phyloP scores from a whole-genome alignment of 139 green algal species.

The Pedinophyceae sp. region DNA sequence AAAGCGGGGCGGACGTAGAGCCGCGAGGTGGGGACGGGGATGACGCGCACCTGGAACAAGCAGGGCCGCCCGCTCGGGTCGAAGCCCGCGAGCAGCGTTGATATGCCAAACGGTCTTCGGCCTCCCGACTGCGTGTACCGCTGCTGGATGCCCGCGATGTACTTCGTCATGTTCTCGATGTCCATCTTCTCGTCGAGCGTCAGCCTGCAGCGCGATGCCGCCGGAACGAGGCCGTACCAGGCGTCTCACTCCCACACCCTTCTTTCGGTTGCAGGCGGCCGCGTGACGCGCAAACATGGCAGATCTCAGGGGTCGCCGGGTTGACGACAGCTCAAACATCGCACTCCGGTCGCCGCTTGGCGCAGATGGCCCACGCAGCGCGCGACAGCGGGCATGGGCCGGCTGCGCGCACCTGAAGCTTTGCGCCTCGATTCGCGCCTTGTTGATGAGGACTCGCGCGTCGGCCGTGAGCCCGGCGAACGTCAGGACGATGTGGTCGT shows the following conservation, averaged over 20 bases:
- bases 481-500: conserved; percentile 91
- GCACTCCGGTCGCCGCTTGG: no score
- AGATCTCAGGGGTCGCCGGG: no score
- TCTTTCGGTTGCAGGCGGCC: no score
- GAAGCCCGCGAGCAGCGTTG: conserved; percentile 89
- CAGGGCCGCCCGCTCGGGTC: conserved; percentile 43
- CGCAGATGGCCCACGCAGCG: no score
- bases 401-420: conserved; percentile 35
- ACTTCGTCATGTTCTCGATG: conserved; percentile 83
- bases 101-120: conserved; percentile 94
- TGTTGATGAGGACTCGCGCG: conserved; percentile 87
- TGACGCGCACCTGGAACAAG: no score
- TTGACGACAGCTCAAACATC: no score
- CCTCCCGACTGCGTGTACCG: conserved; percentile 95
- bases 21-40: no score
- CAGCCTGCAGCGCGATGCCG: conserved; percentile 20
- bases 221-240: no score
- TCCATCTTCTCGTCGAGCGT: conserved; percentile 69
- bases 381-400: no score
- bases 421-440: conserved; percentile 76
- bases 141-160: conserved; percentile 80
- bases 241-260: no score
- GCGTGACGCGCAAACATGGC: no score
- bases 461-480: conserved; percentile 94
- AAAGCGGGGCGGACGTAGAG: no score